Evolutionary conservation across 331 rosid species (phyloP).

Genomic region (Malus hybrid): DNA sequence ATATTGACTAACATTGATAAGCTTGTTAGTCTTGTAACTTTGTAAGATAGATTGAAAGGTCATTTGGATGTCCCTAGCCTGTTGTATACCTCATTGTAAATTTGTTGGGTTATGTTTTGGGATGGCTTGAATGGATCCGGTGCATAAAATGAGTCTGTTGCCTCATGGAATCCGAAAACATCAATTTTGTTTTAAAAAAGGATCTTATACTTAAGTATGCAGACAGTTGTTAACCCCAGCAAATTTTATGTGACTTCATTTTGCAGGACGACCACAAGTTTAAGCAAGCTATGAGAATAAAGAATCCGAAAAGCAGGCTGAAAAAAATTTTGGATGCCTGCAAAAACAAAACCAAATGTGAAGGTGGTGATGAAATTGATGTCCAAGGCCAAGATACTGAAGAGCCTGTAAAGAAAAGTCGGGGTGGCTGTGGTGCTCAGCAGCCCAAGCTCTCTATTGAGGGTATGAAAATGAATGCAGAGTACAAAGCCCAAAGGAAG

Average conservation of each 20-base stretch:
- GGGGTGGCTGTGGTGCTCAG: slow-evolving; percentile 98
- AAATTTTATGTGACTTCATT: neutral
- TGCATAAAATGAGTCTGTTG: neutral
- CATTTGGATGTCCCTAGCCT: neutral
- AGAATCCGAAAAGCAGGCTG: slow-evolving; percentile 72
- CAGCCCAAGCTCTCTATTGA: slow-evolving; percentile 89
- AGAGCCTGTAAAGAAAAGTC: slow-evolving; percentile 68
- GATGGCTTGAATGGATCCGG: neutral
- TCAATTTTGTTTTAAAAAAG: neutral
- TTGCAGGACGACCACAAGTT: slow-evolving; percentile 83
- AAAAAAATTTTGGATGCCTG: slow-evolving; percentile 82
- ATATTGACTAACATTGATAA: neutral
- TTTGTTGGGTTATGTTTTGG: neutral
- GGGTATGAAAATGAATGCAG: slow-evolving; percentile 86
- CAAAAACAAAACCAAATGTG: slow-evolving; percentile 86
- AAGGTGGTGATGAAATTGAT: slow-evolving; percentile 95
- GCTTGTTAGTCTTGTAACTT: neutral
- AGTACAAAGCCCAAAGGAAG: slow-evolving; percentile 88
- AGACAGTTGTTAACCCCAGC: neutral
- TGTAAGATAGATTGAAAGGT: neutral
- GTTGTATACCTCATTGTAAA: neutral
- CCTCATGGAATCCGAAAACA: neutral
- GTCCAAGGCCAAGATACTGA: slow-evolving; percentile 53
- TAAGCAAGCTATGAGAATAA: slow-evolving; percentile 82
- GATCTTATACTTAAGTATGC: neutral